Base-by-base conservation (phyloP, 768 basidiomycete species). In the Trametes cubensis region DNA sequence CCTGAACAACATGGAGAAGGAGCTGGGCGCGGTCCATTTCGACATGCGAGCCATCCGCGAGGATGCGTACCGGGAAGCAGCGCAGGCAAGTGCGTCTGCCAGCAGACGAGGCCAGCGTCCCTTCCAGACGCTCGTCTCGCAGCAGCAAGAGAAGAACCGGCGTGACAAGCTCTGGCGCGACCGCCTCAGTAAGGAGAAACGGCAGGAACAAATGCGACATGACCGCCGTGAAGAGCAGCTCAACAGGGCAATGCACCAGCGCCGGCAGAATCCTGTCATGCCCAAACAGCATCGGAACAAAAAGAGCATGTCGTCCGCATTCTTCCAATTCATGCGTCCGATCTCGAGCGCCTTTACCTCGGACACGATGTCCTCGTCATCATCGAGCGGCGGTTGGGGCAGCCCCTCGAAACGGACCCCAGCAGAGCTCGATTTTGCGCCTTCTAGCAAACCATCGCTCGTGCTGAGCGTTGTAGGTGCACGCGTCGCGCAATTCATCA, bases 301-400 rank as follows among this genome's bases (percentile, higher is more conserved):
- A 82, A 90, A 92, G 76, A 92, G 90, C 77, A 89, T 92, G 80
- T 92, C 83, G 20, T 79, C 87, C 0, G 88, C 89, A 5, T 89
- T 94, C 73, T 82, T 93, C 75, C 88, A 86, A 67, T 80, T 93
- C 76, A 93, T 93, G 87, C 83, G 92, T n/a, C 92, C 92, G 2
- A 86, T 93, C 54, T 94, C 92, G 17, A 92, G 85, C 62, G 92
- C 92, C 2, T 94, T 94, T 69, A 85, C 85, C 20, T 83, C 87
- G 47, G 87, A 89, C 51, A 78, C 80, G 26, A 73, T 80, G 18
- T 77, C 79, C 4, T 26, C 48, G 34, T 34, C 34, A 34, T 34
- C 34, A 6, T 30, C 28, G 4, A 10, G 34, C 26, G 26, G 25
- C 8, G 48, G 26, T 3, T 13, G 48, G n/a, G 71, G 72, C 4